Percentiles rank a stretch among this genome's conserved stretches.
Evolutionary conservation across 1,284 basidiomycete species (phyloP).

Genomic region (Ustilago nuda): DNA sequence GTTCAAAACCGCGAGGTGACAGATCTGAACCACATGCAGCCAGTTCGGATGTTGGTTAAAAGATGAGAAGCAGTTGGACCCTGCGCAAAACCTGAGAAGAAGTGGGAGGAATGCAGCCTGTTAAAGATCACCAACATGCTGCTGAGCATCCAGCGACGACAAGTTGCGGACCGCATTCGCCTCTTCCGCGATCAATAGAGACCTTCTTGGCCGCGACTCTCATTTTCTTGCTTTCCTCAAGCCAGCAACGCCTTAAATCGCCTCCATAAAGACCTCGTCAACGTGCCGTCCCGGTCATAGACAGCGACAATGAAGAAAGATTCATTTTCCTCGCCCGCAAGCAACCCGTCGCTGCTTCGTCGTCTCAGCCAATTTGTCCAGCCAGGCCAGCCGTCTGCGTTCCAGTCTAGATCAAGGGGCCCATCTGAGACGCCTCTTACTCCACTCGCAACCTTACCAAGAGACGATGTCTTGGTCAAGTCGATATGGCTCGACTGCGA

Average conservation of each 20-base stretch:
- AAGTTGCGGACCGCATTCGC: not conserved
- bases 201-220: too few relatives aligned
- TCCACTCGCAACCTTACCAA: constrained; percentile 9
- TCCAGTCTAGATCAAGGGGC: constrained; percentile 27
- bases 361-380: constrained; percentile 46
- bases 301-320: constrained; percentile 27
- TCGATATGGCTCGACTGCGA: constrained; percentile 62
- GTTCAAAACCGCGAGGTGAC: constrained; percentile 12
- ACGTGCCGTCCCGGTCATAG: not conserved
- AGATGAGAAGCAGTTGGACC: constrained; percentile 19
- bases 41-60: not conserved
- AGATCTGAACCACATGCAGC: not conserved
- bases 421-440: constrained; percentile 12
- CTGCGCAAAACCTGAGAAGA: constrained; percentile 25
- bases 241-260: not conserved
- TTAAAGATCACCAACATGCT: not conserved
- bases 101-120: constrained; percentile 1
- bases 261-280: not conserved
- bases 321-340: constrained; percentile 20
- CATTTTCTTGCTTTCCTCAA: not conserved
- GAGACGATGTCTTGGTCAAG: constrained; percentile 29
- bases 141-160: constrained; percentile 1
- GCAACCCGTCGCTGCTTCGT: constrained; percentile 39
- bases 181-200: not conserved
- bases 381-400: constrained; percentile 29